A percentile compares a stretch with the other conserved stretches of the same genome.
These are phyloP conservation scores for Paraphaeosphaeria minitans DNA, from an alignment of 2,329 filamentous ascomycete genomes.

Conservation along the genomic window DNA sequence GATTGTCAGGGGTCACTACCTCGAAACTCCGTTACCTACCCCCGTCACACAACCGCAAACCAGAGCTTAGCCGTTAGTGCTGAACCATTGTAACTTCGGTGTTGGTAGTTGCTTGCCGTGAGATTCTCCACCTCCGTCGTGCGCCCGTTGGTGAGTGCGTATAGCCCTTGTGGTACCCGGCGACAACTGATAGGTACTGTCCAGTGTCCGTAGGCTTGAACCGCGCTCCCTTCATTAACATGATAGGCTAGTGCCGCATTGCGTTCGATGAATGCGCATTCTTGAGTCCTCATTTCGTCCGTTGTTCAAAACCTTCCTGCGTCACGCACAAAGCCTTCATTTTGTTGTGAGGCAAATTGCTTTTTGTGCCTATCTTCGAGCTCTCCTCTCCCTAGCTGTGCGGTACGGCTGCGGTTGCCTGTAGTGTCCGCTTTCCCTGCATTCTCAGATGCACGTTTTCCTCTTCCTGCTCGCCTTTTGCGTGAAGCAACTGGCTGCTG, in stretches of 20 bases:
- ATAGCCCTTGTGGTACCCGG: background rate
- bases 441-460: constrained; percentile 8
- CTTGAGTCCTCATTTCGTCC: constrained; percentile 9
- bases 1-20: background rate
- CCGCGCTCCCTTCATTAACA: background rate
- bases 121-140: background rate
- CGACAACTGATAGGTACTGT: background rate
- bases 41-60: background rate
- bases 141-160: background rate
- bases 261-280: constrained; percentile 12
- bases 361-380: background rate
- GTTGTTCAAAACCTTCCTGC: background rate
- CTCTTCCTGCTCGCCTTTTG: constrained; percentile 24
- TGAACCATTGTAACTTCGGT: background rate
- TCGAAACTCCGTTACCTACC: background rate
- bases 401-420: background rate
- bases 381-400: background rate
- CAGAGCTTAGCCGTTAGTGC: background rate
- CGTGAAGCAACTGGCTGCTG: constrained; percentile 36
- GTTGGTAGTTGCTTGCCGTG: background rate
- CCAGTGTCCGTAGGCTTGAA: background rate
- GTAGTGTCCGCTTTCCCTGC: background rate
- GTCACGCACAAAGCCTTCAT: background rate
- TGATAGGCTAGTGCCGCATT: constrained; percentile 7
- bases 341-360: background rate